Base-by-base conservation (phyloP, 192 early-diverging fungal species). In the Coemansia sp. region DNA sequence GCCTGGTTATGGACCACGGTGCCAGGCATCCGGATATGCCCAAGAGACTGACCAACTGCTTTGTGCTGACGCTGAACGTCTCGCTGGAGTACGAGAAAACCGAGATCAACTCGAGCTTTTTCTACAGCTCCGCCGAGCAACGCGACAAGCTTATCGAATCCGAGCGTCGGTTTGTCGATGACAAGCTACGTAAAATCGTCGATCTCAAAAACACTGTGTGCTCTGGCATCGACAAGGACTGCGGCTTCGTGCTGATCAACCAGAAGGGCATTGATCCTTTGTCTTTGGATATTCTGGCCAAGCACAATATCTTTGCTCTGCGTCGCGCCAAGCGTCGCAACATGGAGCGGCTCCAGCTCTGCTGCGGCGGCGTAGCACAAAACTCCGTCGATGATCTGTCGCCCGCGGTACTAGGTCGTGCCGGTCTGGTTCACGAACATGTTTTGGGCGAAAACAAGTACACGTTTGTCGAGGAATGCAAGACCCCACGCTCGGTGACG, bases 1-100 rank as follows among this genome's bases (percentile, higher is more conserved):
- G 97, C 42, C 83, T 99, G 48, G 97, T 99, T 22, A 80, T 99
- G 83, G 97, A 99, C 85, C 97, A 99, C 75, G 97, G 97, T 40
- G 96, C 96, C 20, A 87, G 97, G 63, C 97, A 99, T 73, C 97
- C 97, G 22, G 97, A 99, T 71, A 99, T 99, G 97, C 94, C 95
- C 62, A 99, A 98, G 87, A 77, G 88, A 1, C 90, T 96, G 61
- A 86, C 87, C 70, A 86, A 98, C 76, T 93, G 92, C 48, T 97
- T 85, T 72, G 81, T 99, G 28, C 83, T 99, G 61, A 98, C 96
- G 18, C 85, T 97, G 55, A 99, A 99, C 82, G 96, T 97, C 45
- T 95, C 94, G 40, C 84, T 99, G 51, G 97, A 99, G 83, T 99
- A 99, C 79, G 97, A 99, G 81, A 99, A 99, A 86, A 96, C 84